Evolutionary conservation across 148 eudicot genomes (phyloP), one percentile per base, ranked within the genome.

Genomic region (Rhododendron ovatum): DNA sequence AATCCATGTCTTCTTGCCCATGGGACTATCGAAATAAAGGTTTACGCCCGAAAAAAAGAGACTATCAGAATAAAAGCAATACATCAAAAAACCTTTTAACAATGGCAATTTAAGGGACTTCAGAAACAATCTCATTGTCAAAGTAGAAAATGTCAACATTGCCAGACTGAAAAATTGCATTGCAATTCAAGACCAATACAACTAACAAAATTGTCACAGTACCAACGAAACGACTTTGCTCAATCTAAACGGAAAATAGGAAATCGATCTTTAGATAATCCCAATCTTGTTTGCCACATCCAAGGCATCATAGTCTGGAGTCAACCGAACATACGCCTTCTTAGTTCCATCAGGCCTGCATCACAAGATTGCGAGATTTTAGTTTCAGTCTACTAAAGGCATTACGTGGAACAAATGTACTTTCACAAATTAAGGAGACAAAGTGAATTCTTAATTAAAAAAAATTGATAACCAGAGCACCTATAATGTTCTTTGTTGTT

Each of bases 261-360:
- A 75, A 35, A 37, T 47, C 7, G 47, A 45, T 7, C 48, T 75
- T 90, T 82, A 86, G 76, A 86, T 86, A 17, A 86, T 86, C 57
- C 88, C 88, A 57, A 86, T 86, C 85, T 86, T 86, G 85, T 86
- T 86, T 26, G 88, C 88, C 63, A 86, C 88, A 82, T 86, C 88
- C 75, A 86, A 55, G 7, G 88, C 88, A 75, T 86, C 88, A 82
- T 41, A 86, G 10, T 86, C 88, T 18, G 88, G 85, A 74, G 88
- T 82, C 79, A 86, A 77, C 41, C 85, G 39, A 8, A 86, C 88
- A 41, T 86, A 86, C 0, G 88, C 88, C 75, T 86, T 86, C 84
- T 86, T 86, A 8, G 85, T 86, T 41, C 88, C 88, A 82, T 86
- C 88, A 55, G 88, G 88, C 84, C 88, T 86, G 51, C 78, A 53